Conservation (phyloP, 176 grass and related monocot genomes). For the Areca catechu region DNA sequence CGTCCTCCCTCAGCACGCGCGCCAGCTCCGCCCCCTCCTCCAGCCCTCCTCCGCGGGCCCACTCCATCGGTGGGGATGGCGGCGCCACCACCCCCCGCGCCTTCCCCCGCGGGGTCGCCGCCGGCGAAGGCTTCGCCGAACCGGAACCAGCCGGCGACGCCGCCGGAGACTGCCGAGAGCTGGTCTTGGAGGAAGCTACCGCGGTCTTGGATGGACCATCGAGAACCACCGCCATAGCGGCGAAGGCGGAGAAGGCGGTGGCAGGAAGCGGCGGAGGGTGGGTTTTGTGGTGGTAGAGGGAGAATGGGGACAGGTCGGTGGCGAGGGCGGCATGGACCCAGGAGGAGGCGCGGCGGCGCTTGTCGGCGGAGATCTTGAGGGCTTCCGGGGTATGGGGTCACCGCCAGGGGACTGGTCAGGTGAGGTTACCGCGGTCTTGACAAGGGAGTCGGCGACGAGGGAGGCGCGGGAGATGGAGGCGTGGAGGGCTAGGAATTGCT, state of each 20-base stretch:
- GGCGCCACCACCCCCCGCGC: not conserved
- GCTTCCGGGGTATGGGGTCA: constrained; percentile 14
- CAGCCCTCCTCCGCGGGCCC: constrained; percentile 50
- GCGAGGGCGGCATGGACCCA: constrained; percentile 39
- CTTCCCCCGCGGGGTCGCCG: not conserved
- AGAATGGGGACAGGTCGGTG: constrained; percentile 28
- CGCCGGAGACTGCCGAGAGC: constrained; percentile 5
- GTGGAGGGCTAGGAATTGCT: constrained; percentile 76
- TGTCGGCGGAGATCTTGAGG: constrained; percentile 21
- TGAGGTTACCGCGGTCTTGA: constrained; percentile 16
- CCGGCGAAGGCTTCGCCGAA: no score
- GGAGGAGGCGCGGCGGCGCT: constrained; percentile 20
- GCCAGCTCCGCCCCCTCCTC: constrained; percentile 63
- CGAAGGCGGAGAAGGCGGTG: not conserved
- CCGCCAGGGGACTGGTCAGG: not conserved
- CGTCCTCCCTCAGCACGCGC: constrained; percentile 47
- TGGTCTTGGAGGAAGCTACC: constrained; percentile 14
- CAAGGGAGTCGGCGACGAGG: constrained; percentile 40
- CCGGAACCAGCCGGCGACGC: not conserved
- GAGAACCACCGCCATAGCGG: constrained; percentile 7
- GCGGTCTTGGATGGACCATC: constrained; percentile 23
- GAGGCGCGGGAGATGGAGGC: constrained; percentile 45
- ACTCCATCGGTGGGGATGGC: constrained; percentile 27
- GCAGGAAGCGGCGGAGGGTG: not conserved
- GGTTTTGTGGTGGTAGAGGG: constrained; percentile 26